A percentile compares a stretch with the other conserved stretches of the same genome.
Conservation (phyloP, 805 yeast genomes). For the Yarrowia hollandica region DNA sequence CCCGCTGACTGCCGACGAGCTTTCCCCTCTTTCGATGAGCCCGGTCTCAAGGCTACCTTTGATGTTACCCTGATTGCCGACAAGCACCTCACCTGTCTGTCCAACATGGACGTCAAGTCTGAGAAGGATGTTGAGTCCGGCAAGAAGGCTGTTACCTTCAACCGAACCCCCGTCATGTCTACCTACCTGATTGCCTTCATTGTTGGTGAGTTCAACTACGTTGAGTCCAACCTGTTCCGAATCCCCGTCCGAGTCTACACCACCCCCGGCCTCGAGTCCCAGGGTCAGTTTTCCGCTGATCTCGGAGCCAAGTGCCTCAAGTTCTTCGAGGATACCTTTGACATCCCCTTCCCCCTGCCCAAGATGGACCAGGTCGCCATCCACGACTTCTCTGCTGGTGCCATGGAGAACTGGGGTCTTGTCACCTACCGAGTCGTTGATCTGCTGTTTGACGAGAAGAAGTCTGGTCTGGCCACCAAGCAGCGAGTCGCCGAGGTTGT, state of each 20-base stretch:
- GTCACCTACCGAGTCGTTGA: slow-evolving; percentile 67
- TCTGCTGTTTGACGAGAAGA: slow-evolving; percentile 65
- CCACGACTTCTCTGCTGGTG: slow-evolving; percentile 78
- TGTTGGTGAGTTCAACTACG: slow-evolving; percentile 65
- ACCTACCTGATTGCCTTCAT: slow-evolving; percentile 73
- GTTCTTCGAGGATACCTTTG: slow-evolving; percentile 66
- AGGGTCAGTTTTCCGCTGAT: slow-evolving; percentile 64
- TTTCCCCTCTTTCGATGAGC: slow-evolving; percentile 76
- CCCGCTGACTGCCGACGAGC: slow-evolving; percentile 78
- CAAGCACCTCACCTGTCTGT: slow-evolving; percentile 55
- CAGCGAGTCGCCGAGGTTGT: slow-evolving; percentile 80
- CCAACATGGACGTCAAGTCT: slow-evolving; percentile 62
- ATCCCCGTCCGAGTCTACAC: slow-evolving; percentile 71
- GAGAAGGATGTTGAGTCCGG: slow-evolving; percentile 44
- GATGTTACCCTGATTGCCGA: slow-evolving; percentile 58
- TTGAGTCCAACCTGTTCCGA: slow-evolving; percentile 55
- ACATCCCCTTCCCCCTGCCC: slow-evolving; percentile 74
- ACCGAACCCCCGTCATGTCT: slow-evolving; percentile 70
- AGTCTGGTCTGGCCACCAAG: slow-evolving; percentile 58
- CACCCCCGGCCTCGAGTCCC: slow-evolving; percentile 63
- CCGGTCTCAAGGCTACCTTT: slow-evolving; percentile 66
- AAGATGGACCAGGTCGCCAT: slow-evolving; percentile 78
- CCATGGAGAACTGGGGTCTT: slow-evolving; percentile 91
- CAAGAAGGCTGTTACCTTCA: slow-evolving; percentile 52
- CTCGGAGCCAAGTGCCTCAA: slow-evolving; percentile 62